Evolutionary conservation across 805 yeast species (phyloP), one percentile per base, ranked within the genome.

Genomic region (Pichia phayaonensis): DNA sequence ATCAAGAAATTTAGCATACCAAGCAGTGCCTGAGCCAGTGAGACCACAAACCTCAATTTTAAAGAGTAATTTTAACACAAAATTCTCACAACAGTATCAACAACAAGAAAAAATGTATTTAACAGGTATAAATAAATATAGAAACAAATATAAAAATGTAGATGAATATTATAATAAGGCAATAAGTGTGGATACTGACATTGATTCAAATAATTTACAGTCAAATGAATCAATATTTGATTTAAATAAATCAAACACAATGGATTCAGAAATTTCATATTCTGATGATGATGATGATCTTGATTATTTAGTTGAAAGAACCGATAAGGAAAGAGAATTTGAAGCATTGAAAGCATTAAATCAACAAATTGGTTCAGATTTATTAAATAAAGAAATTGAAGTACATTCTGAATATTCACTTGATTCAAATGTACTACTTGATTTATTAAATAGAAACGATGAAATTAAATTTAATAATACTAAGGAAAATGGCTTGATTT

Each of bases 141-240:
- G 56, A 53, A 64, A 69, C 49, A 57, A 60, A 44, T 65, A 62
- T 47, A 58, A 59, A 26, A 61, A 60, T 47, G 74, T 68, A 22
- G 81, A 78, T 54, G 83, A 79, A 56, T 77, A 77, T 57, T 77
- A 77, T 58, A 76, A 78, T 46, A 76, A 75, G 56, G 78, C 79
- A 3, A 75, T 77, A 34, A 34, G 38, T 42, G 40, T 49, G 5
- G 46, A 51, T 2, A 71, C 64, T 16, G 72, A 68, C 26, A 65
- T 62, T 8, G 71, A 66, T 16, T 62, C 62, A 21, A 59, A 55
- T 8, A 64, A 56, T 42, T 56, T 51, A 0, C 55, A 57, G 8
- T 59, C 52, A 6, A 66, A 61, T 26, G 69, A 66, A 42, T 60
- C 58, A 18, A 47, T n/a, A 42, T 34, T 8, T 16, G 51, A 43